Evolutionary conservation across 2,329 filamentous ascomycete species (phyloP).

Genomic region (Talaromyces sp.): DNA sequence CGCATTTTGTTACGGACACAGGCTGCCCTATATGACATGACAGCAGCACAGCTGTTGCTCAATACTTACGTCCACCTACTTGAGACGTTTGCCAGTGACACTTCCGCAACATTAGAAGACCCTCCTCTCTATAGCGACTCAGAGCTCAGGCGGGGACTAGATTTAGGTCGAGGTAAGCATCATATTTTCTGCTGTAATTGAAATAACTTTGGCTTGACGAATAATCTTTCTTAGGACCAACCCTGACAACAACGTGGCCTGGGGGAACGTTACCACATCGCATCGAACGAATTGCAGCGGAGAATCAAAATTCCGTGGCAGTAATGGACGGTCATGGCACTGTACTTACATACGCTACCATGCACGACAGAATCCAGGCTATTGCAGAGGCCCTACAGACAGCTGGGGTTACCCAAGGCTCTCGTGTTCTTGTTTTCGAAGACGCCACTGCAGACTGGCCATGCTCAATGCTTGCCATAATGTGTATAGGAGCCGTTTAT

Average conservation of each 20-base stretch:
- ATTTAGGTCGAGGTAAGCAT: not conserved
- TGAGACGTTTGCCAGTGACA: not conserved
- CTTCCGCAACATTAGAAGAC: not conserved
- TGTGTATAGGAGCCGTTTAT: conserved; percentile 35
- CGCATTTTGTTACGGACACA: not conserved
- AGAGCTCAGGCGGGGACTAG: not conserved
- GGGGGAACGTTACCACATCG: not conserved
- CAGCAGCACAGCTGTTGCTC: not conserved
- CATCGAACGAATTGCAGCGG: not conserved
- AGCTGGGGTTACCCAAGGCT: not conserved
- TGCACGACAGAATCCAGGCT: not conserved
- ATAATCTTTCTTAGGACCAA: not conserved
- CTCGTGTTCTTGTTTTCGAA: not conserved
- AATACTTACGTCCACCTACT: not conserved
- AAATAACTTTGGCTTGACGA: too few relatives aligned
- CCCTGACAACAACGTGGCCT: not conserved
- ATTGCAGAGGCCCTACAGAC: not conserved
- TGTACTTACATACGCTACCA: not conserved
- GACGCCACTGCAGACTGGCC: not conserved
- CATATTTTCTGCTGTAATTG: too few relatives aligned
- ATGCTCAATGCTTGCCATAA: conserved; percentile 32
- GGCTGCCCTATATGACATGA: not conserved
- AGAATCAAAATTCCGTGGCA: not conserved
- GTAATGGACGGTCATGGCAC: not conserved
- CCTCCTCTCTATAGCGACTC: not conserved